These are phyloP conservation scores for Wallacemonas sp. DNA, from an alignment of 208 protist species.

Conservation along the genomic window DNA sequence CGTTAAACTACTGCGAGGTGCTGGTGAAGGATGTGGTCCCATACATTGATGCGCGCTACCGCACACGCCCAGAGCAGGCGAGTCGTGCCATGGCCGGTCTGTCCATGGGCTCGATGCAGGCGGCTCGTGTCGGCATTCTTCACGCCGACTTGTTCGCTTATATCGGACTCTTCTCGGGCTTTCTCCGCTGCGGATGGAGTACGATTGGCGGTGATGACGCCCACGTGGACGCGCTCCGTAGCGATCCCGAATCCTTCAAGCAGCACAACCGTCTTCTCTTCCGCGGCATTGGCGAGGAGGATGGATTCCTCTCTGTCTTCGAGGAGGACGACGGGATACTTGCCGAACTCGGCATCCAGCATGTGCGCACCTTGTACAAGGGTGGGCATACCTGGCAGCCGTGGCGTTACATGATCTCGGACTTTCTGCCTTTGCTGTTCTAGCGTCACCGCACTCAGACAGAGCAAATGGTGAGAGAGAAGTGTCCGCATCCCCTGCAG, in stretches of 20 bases:
- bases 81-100: conserved; percentile 36
- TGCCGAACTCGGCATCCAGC: conserved; percentile 24
- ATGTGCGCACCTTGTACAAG: conserved; percentile 26
- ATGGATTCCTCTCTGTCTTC: conserved; percentile 4
- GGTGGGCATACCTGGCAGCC: conserved; percentile 40
- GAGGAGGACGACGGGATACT: conserved; percentile 25
- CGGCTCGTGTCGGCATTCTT: conserved; percentile 20
- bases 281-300: conserved; percentile 23
- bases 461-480: too few species aligned
- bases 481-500: too few species aligned
- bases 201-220: conserved; percentile 13
- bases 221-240: conserved; percentile 25
- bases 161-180: conserved; percentile 32
- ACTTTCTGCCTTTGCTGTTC: conserved; percentile 32
- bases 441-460: too few species aligned
- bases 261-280: conserved; percentile 26
- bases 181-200: conserved; percentile 24
- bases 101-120: conserved; percentile 34
- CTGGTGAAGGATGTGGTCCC: conserved; percentile 34
- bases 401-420: conserved; percentile 27
- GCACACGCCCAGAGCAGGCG: conserved; percentile 21
- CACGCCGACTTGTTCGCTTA: conserved; percentile 29
- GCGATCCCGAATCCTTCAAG: conserved; percentile 19
- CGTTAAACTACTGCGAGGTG: conserved; percentile 20
- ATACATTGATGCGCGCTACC: conserved; percentile 32